Base-by-base conservation (phyloP, 1,284 basidiomycete genomes). In the Farysia itapuensis region DNA sequence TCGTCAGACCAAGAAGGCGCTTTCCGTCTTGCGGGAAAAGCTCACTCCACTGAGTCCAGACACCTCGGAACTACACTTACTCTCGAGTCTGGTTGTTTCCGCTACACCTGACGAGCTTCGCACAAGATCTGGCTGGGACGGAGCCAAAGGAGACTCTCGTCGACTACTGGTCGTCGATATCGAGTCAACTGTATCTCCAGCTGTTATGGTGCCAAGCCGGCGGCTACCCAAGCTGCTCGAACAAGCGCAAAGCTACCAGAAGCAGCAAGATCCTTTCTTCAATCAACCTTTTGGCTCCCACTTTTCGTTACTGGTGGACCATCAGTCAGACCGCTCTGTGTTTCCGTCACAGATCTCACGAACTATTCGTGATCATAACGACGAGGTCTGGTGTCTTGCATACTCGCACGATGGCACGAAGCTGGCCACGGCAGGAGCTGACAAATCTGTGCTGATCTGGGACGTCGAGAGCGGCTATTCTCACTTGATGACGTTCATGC, bases 361-460 rank as follows among this genome's bases (percentile, higher is more conserved):
- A 15, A 86, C 92, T 30, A 80, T 97, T 35, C 82, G 85, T 30
- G 88, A 86, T 23, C 94, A 98, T 77, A 82, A 81, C 12, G 90
- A 96, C 72, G 91, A 98, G 77, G 91, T 98, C 12, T 98, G 94
- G 93, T 85, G 88, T 69, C 79, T 97, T 52, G 87, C 87, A 73
- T 98, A 93, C 89, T 95, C 91, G 76, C 89, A 91, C 67, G 85
- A 87, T 73, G 94, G 95, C 4, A 79, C 79, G 35, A 85, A 83
- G 67, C 81, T 98, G 26, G 95, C 93, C 13, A 92, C 86, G 56
- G 89, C 87, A 25, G 88, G 93, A 49, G 88, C 84, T 72, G 93
- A 97, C 77, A 85, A 84, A 78, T 82, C 82, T 3, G 90, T 89
- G 7, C 88, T 95, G 56, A 87, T 97, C 41, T 98, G 93, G 93